phyloP scores from a whole-genome alignment of 129 eudicot genomes.

The Artemisia argyi region DNA sequence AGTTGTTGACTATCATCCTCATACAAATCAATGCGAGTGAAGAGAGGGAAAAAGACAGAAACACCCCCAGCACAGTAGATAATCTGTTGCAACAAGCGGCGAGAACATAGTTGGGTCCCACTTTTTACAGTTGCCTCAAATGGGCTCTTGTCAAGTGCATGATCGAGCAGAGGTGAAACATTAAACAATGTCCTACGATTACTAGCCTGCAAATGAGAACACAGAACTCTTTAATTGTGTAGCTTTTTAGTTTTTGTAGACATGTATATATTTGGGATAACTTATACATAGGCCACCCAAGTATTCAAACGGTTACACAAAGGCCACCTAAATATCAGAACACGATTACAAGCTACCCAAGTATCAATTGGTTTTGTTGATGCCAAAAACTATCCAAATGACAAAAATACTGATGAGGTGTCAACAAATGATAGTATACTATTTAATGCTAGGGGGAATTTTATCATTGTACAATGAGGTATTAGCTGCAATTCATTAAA shows the following conservation, averaged over 20 bases:
- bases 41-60: constrained; percentile 94
- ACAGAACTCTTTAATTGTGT: constrained; percentile 13
- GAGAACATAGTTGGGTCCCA: constrained; percentile 96
- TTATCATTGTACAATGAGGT: no score
- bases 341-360: background rate
- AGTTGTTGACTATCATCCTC: constrained; percentile 46
- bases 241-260: background rate
- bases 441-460: no score
- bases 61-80: constrained; percentile 98
- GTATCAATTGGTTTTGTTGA: background rate
- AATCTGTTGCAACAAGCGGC: constrained; percentile 85
- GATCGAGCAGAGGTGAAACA: constrained; percentile 77
- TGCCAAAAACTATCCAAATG: no score
- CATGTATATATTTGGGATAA: no score
- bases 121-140: constrained; percentile 79
- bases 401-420: no score
- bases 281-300: no score
- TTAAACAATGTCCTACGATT: constrained; percentile 73
- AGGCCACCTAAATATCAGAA: no score
- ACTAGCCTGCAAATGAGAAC: constrained; percentile 70
- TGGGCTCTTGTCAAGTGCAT: constrained; percentile 55
- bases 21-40: constrained; percentile 70
- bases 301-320: no score
- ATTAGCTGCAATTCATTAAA: no score
- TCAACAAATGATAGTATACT: no score